Evolutionary conservation across 345 rosid genomes (phyloP).

Genomic region (Hevea brasiliensis): DNA sequence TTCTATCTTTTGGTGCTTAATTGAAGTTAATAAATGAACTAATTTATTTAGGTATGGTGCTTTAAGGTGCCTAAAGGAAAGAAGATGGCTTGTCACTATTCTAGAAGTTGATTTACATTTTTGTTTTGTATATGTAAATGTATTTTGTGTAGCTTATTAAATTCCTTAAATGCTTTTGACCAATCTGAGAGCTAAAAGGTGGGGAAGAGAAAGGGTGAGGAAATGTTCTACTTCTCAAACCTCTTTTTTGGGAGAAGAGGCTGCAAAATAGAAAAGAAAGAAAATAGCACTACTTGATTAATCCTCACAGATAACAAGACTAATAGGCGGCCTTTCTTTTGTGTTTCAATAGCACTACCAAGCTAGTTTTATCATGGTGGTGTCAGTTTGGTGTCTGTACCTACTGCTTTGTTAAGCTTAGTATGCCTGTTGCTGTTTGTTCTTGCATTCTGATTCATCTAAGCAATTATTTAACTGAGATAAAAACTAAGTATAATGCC

Average conservation of each 20-base stretch:
- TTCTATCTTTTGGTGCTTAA: background rate
- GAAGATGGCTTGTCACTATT: background rate
- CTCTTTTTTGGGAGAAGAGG: too few relatives aligned
- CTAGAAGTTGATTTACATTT: background rate
- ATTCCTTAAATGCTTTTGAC: too few relatives aligned
- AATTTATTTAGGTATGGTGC: background rate
- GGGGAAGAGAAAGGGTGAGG: background rate
- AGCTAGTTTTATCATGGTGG: background rate
- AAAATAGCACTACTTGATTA: background rate
- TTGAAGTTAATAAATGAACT: too few relatives aligned
- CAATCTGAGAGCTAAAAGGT: background rate
- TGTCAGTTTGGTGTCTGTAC: background rate
- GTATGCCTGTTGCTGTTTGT: background rate
- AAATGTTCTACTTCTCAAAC: too few relatives aligned
- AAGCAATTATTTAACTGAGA: background rate
- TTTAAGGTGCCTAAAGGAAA: background rate
- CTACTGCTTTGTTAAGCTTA: background rate
- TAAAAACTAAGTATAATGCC: background rate
- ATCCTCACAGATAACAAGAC: background rate
- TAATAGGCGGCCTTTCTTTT: background rate
- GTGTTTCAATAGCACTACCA: too few relatives aligned
- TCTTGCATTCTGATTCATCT: background rate
- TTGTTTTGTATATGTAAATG: too few relatives aligned
- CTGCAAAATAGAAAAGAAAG: background rate
- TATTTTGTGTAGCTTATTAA: too few relatives aligned